Evolutionary conservation across 2,329 filamentous ascomycete genomes (phyloP).

Genomic region (Alternaria ethzedia): DNA sequence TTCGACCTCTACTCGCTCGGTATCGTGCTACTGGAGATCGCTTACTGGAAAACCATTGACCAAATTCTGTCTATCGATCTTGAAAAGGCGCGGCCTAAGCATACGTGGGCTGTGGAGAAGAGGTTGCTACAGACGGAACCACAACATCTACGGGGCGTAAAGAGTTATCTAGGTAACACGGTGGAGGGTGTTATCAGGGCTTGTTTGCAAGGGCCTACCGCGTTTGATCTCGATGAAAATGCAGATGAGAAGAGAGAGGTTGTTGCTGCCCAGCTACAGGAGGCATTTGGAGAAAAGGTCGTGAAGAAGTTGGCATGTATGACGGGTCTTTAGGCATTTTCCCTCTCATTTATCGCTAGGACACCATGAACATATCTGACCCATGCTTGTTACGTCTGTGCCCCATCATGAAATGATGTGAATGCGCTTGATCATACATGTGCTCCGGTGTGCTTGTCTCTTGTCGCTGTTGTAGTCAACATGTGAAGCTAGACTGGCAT

Average conservation of each 20-base stretch:
- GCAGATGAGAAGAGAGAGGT: slow-evolving; percentile 41
- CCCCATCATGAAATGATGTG: background rate
- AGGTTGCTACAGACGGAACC: slow-evolving; percentile 28
- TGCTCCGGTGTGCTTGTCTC: background rate
- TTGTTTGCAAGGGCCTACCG: slow-evolving; percentile 39
- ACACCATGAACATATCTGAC: background rate
- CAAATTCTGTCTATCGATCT: slow-evolving; percentile 50
- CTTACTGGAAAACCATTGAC: slow-evolving; percentile 60
- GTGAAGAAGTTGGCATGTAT: slow-evolving; percentile 36
- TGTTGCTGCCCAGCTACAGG: slow-evolving; percentile 39
- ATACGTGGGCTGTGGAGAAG: slow-evolving; percentile 47
- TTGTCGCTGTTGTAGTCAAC: background rate
- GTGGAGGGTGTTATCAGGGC: slow-evolving; percentile 33
- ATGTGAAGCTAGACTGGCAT: background rate
- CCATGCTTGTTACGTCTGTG: background rate
- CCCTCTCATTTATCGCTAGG: background rate
- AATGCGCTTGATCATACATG: background rate
- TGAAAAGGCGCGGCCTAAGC: slow-evolving; percentile 46
- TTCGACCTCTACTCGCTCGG: slow-evolving; percentile 63
- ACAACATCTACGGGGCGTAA: slow-evolving; percentile 30
- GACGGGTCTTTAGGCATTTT: slow-evolving; percentile 19
- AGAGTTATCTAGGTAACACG: slow-evolving; percentile 32
- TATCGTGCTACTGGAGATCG: slow-evolving; percentile 61
- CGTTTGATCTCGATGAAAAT: slow-evolving; percentile 35
- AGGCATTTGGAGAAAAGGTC: slow-evolving; percentile 40